Base-by-base conservation (phyloP, 2,329 filamentous ascomycete genomes). In the Diaporthe citri region DNA sequence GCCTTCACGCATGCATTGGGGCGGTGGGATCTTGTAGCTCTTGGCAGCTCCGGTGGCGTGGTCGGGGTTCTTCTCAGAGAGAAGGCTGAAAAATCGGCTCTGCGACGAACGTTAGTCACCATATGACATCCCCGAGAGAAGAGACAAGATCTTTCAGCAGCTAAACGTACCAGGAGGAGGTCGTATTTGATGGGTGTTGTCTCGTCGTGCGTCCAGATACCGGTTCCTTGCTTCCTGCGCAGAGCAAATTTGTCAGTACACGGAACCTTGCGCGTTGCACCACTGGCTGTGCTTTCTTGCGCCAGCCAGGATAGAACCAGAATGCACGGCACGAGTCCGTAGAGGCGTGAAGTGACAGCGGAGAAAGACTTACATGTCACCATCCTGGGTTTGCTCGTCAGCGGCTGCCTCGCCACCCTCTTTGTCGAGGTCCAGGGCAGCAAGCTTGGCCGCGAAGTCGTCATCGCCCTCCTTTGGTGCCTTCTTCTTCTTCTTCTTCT, bases 1-100 rank as follows among this genome's bases (percentile, higher is more conserved):
- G 85, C 97, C 97, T 95, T 99, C 97, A 88, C 97, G 96, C 83
- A 98, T 92, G 88, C 97, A 98, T 89, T 99, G 97, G 69, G 97
- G 97, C 71, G 97, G 97, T 71, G 97, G 97, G 80, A 99, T 99
- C 92, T 98, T 98, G 92, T 98, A 99, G 86, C 94, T 97, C 90
- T 95, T 97, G 82, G 93, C 92, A 79, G 95, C 95, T 84, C 92
- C 94, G 77, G 94, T 93, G 78, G 96, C 93, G 82, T 98, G 93
- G 84, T 99, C 97, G 80, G 97, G 97, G 89, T 99, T 97, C 89
- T 97, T 96, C 86, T 96, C 94, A 85, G 97, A 93, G 78, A 99
- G 92, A 79, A 97, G 93, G 83, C 91, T 93, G 91, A 98, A 99
- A 90, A 99, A 99, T 80, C 97, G 95, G 36, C 73, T 76, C 75